Conservation (phyloP, 768 basidiomycete genomes). For the Lactarius quietus region DNA sequence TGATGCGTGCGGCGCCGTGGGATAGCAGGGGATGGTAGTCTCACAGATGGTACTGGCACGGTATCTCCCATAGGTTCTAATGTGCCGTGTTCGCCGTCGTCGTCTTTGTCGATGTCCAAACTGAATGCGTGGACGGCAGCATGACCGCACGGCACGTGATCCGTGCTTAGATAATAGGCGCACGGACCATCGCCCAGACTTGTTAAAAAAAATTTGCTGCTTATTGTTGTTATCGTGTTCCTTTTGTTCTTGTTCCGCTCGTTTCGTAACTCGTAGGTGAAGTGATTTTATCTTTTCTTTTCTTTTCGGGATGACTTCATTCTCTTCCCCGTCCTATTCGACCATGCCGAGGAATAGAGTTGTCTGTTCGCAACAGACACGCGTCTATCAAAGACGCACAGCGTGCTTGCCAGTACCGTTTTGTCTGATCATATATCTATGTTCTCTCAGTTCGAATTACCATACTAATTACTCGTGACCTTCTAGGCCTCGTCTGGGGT, state of each 20-base stretch:
- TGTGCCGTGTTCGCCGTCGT: neutral
- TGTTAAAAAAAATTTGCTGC: neutral
- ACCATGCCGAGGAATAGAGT: constrained; percentile 83
- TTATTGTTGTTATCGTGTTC: neutral
- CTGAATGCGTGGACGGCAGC: neutral
- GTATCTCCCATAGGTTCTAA: neutral
- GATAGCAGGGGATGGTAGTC: constrained; percentile 7
- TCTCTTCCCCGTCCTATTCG: constrained; percentile 92
- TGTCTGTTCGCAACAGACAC: constrained; percentile 74
- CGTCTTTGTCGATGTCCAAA: constrained; percentile 10
- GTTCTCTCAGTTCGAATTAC: neutral
- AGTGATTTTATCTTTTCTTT: neutral
- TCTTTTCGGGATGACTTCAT: constrained; percentile 58
- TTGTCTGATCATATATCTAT: constrained; percentile 53
- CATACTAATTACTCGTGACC: neutral
- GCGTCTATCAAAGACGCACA: constrained; percentile 53
- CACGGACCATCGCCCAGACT: constrained; percentile 18
- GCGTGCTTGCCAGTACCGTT: constrained; percentile 90
- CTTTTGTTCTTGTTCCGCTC: neutral
- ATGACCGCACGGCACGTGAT: neutral
- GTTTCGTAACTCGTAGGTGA: neutral
- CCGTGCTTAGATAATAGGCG: constrained; percentile 3
- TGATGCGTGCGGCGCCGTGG: constrained; percentile 24
- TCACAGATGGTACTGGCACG: constrained; percentile 1
- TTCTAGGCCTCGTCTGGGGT: neutral